phyloP scores from a whole-genome alignment of 177 flowering plant species.

The Vitis hybrid region DNA sequence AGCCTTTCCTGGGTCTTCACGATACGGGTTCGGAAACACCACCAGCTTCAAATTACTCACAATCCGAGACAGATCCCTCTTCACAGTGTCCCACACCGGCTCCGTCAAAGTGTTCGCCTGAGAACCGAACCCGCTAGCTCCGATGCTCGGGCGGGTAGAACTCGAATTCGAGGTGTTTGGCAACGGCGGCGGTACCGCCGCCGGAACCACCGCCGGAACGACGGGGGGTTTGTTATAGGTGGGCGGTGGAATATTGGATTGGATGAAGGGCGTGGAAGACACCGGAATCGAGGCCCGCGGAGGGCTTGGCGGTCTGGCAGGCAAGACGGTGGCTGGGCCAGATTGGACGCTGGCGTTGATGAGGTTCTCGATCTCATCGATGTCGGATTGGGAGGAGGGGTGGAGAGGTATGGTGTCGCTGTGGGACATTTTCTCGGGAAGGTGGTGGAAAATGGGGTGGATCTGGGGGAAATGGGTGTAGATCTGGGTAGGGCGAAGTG shows the following conservation, averaged over 20 bases:
- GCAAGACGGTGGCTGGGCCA: slow-evolving; percentile 59
- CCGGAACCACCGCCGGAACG: slow-evolving; percentile 32
- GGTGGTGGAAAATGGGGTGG: slow-evolving; percentile 11
- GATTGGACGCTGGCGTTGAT: slow-evolving; percentile 71
- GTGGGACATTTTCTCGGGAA: slow-evolving; percentile 49
- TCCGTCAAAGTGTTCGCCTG: slow-evolving; percentile 81
- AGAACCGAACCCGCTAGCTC: slow-evolving; percentile 63
- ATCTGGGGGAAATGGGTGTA: not conserved
- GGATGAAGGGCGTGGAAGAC: slow-evolving; percentile 71
- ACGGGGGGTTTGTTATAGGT: slow-evolving; percentile 16
- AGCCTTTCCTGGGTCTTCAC: slow-evolving; percentile 96
- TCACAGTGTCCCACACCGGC: slow-evolving; percentile 97
- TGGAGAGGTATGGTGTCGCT: slow-evolving; percentile 70
- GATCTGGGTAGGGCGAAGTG: not conserved
- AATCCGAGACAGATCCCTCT: slow-evolving; percentile 85
- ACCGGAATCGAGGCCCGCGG: slow-evolving; percentile 82
- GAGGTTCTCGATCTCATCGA: slow-evolving; percentile 94
- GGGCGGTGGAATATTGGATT: slow-evolving; percentile 58
- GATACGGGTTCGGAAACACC: slow-evolving; percentile 84
- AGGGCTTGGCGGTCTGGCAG: slow-evolving; percentile 80
- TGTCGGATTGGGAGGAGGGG: slow-evolving; percentile 85
- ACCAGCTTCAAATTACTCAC: slow-evolving; percentile 94
- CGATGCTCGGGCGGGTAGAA: slow-evolving; percentile 19
- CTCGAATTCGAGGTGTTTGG: not conserved
- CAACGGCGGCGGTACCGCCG: slow-evolving; percentile 35